Percentiles rank a stretch among this genome's conserved stretches.
Evolutionary conservation across 148 eudicot genomes (phyloP).

Genomic region (Beta vulgaris): DNA sequence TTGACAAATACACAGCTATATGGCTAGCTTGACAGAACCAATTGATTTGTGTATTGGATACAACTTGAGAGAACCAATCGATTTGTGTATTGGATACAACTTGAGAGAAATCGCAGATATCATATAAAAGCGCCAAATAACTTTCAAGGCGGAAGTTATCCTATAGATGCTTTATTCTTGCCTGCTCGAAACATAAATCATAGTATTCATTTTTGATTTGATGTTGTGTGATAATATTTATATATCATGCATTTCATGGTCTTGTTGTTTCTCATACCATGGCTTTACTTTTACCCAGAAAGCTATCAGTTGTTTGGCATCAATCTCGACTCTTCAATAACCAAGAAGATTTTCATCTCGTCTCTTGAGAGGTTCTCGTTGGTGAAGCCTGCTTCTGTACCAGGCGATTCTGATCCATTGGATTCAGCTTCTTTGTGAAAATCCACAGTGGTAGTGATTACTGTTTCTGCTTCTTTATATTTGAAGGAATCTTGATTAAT

Average conservation of each 20-base stretch:
- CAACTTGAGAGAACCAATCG: too few relatives aligned
- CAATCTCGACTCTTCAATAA: slow-evolving; percentile 55
- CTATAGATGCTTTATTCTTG: too few relatives aligned
- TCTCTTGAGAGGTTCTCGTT: slow-evolving; percentile 55
- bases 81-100: too few relatives aligned
- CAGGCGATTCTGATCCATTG: slow-evolving; percentile 31
- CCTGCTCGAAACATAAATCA: too few relatives aligned
- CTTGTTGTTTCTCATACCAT: background rate
- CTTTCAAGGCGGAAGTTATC: too few relatives aligned
- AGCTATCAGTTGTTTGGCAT: slow-evolving; percentile 63
- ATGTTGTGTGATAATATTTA: background rate
- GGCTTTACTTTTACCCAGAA: slow-evolving; percentile 42
- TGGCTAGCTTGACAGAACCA: too few relatives aligned
- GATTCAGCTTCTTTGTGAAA: slow-evolving; percentile 26
- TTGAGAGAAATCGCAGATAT: too few relatives aligned
- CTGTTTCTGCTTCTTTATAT: background rate
- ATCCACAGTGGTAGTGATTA: slow-evolving; percentile 44
- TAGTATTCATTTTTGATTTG: background rate
- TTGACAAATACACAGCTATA: too few relatives aligned
- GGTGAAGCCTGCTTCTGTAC: slow-evolving; percentile 33
- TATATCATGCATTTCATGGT: slow-evolving; percentile 5
- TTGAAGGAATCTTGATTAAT: background rate
- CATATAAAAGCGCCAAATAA: too few relatives aligned
- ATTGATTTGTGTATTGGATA: too few relatives aligned
- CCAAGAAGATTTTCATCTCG: slow-evolving; percentile 48